Base-by-base conservation (phyloP, 805 yeast species). In the Millerozyma acaciae region DNA sequence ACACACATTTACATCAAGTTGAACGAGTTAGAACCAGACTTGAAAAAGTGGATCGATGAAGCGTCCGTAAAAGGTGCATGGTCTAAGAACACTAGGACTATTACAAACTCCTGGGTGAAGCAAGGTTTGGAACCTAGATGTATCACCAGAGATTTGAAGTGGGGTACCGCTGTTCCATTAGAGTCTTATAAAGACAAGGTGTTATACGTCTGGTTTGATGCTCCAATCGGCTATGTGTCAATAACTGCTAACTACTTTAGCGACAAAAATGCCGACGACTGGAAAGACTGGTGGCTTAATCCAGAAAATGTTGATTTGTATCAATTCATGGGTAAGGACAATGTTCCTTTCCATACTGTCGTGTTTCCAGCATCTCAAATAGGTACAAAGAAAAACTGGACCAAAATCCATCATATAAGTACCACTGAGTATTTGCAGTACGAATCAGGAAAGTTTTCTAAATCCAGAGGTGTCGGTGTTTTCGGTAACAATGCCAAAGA, bases 301-400 rank as follows among this genome's bases (percentile, higher is more conserved):
- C 95, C 96, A n/a, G 87, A 88, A 34, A 59, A 88, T 42, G 96
- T 93, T 43, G 65, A 84, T 45, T 69, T 93, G 46, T 87, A 85
- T 60, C 99, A 93, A 69, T 93, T 93, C 61, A 93, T 93, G 99
- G 99, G 99, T 63, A 93, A 93, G 61, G 99, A 93, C 63, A 93
- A 93, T 55, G 97, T 89, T 51, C 97, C 97, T 20, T 93, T 93
- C 86, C 99, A 93, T 58, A 84, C 96, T 1, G 98, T 93, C 36
- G 95, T 93, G 36, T 93, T 90, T 87, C 99, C 99, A 39, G 80
- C 94, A 26, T 67, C 95, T 17, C 83, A 80, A 62, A 65, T 93
- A 28, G 99, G 97, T 59, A 89, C 98, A 12, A 63, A 73, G 13
- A 90, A 90, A 37, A 52, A 70, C 30, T 93, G 97, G 97, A 88